Percentiles rank a stretch among this genome's conserved stretches.
Conservation (phyloP, 2,329 filamentous ascomycete genomes). For the Arthrobotrys pseudoclavata region DNA sequence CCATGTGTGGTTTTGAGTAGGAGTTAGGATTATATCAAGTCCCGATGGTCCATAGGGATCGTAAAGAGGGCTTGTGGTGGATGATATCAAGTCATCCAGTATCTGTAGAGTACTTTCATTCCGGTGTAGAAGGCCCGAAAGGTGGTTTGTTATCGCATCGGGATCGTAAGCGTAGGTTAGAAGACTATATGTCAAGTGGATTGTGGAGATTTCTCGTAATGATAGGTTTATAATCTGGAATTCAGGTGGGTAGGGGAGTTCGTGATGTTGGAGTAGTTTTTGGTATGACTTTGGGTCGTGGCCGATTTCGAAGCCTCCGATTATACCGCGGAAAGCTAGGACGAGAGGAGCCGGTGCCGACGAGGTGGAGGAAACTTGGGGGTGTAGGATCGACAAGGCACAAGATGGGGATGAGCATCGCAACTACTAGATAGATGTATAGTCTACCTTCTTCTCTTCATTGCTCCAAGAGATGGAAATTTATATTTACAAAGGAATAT, state of each 20-base stretch:
- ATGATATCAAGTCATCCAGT: slow-evolving; percentile 25
- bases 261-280: slow-evolving; percentile 26
- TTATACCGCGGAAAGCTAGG: slow-evolving; percentile 46
- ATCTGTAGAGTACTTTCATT: slow-evolving; percentile 13
- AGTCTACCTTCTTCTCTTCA: background rate
- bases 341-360: slow-evolving; percentile 11
- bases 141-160: slow-evolving; percentile 14
- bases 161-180: slow-evolving; percentile 42
- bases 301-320: slow-evolving; percentile 43
- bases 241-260: slow-evolving; percentile 32
- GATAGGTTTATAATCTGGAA: slow-evolving; percentile 32
- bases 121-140: slow-evolving; percentile 35
- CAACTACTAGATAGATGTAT: slow-evolving; percentile 12
- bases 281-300: slow-evolving; percentile 18
- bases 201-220: slow-evolving; percentile 32
- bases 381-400: slow-evolving; percentile 4
- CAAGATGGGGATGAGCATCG: background rate
- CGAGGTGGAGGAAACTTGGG: slow-evolving; percentile 20
- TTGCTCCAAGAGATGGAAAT: background rate
- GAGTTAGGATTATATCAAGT: slow-evolving; percentile 14
- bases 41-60: background rate
- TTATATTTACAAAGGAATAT: background rate
- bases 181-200: slow-evolving; percentile 32
- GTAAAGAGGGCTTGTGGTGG: slow-evolving; percentile 7
- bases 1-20: slow-evolving; percentile 26